Percentiles rank a stretch among this genome's conserved stretches.
phyloP scores from a whole-genome alignment of 2,329 filamentous ascomycete species.

The Fusarium bulbicola region DNA sequence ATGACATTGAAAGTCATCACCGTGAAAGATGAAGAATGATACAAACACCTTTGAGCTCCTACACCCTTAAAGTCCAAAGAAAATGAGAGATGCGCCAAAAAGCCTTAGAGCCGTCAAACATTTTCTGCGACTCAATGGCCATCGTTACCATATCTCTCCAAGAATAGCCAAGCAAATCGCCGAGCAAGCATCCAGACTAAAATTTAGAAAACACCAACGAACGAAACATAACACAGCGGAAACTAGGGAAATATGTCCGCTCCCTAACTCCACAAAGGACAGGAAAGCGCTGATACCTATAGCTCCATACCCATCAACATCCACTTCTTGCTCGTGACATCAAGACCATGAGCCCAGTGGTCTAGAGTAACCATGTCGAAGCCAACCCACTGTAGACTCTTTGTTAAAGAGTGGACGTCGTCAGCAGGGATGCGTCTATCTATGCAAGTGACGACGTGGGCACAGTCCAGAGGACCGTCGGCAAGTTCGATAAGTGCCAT shows the following conservation, averaged over 20 bases:
- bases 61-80: constrained; percentile 22
- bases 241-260: constrained; percentile 30
- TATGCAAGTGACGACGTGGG: constrained; percentile 81
- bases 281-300: constrained; percentile 58
- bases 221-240: constrained; percentile 25
- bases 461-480: constrained; percentile 78
- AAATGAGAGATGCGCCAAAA: constrained; percentile 26
- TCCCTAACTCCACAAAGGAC: constrained; percentile 33
- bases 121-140: constrained; percentile 36
- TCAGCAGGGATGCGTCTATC: constrained; percentile 73
- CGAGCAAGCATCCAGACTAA: constrained; percentile 16
- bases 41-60: constrained; percentile 24
- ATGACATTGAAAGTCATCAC: constrained; percentile 4
- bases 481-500: constrained; percentile 92
- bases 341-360: constrained; percentile 71
- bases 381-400: constrained; percentile 91
- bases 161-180: constrained; percentile 23
- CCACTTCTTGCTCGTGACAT: constrained; percentile 81
- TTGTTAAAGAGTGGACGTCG: constrained; percentile 74
- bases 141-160: constrained; percentile 24
- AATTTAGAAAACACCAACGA: constrained; percentile 28
- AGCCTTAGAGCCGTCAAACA: constrained; percentile 10
- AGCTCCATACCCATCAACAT: constrained; percentile 90
- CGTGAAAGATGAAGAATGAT: constrained; percentile 12
- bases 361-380: constrained; percentile 86